Base-by-base conservation (phyloP, 2,329 filamentous ascomycete species). In the Harringtonia lauricola region DNA sequence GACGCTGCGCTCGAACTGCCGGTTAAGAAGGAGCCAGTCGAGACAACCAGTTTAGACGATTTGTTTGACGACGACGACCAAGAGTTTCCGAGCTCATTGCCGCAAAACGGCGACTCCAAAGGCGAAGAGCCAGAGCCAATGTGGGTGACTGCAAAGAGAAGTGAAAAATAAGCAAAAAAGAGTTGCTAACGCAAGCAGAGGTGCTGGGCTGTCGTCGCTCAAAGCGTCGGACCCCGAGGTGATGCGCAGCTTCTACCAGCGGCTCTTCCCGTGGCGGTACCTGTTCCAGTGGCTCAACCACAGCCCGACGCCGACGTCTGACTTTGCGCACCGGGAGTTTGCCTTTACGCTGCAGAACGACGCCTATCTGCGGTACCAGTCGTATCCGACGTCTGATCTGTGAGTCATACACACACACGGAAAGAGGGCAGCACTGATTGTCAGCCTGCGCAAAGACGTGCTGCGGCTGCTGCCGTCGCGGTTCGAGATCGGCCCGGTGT, bases 241-340 rank as follows among this genome's bases (percentile, higher is more conserved):
- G 12, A 88, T 96, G 79, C 79, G 85, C 55, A 86, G 83, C 51
- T 98, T 95, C 67, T 98, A 98, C 61, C 86, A 94, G 58, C 86
- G 92, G 39, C 72, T 98, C 31, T 96, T 96, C 55, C 92, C 92
- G 5, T 98, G 94, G 72, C 80, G 89, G 47, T 83, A 86, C 49
- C 79, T 96, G 18, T 98, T 95, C 64, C 89, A 95, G 62, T 98
- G 92, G 92, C 77, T 98, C 39, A 98, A 96, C 59, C 92, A 96
- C 64, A 86, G 86, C 43, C 83, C 87, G 8, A 80, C 80, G 8
- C 89, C 92, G 0, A 83, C 83, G 5, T 82, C 81, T 51, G 89
- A 96, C 63, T 96, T 96, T 65, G 80, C 73, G 24, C 86, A 96
- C 60, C 83, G 92, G 58, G 92, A 98, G 63, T 96, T 98, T 60